phyloP scores from a whole-genome alignment of 768 basidiomycete species.

The Agaricus bisporus region DNA sequence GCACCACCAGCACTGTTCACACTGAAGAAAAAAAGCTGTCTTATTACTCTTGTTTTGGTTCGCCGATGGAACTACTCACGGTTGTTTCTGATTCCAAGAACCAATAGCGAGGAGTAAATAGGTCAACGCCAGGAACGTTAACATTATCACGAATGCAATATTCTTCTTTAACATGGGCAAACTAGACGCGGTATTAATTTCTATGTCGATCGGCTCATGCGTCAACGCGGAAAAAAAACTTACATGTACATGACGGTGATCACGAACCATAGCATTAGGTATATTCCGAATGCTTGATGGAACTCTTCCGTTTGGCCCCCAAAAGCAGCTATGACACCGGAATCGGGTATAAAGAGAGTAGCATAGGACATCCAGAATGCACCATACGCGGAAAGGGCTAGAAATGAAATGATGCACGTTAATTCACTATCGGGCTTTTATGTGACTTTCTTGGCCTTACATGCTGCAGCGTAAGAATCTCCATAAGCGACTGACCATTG shows the following conservation, averaged over 20 bases:
- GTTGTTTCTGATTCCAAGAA: constrained; percentile 21
- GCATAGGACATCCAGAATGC: constrained; percentile 80
- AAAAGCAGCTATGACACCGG: constrained; percentile 53
- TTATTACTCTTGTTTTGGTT: not conserved
- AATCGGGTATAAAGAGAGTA: constrained; percentile 58
- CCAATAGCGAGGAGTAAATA: constrained; percentile 23
- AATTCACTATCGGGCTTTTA: not conserved
- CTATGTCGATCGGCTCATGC: no score
- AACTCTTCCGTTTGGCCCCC: constrained; percentile 30
- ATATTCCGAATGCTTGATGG: constrained; percentile 57
- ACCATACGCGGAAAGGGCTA: constrained; percentile 70
- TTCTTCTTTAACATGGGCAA: constrained; percentile 20
- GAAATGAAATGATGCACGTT: not conserved
- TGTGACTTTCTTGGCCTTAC: constrained; percentile 27
- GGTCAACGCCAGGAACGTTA: constrained; percentile 19
- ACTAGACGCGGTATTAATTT: constrained; percentile 6
- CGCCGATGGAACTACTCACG: constrained; percentile 19
- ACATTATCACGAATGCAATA: constrained; percentile 19
- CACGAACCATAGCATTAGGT: constrained; percentile 61
- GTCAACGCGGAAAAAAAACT: constrained; percentile 17
- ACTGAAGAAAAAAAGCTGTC: constrained; percentile 13
- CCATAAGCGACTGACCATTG: constrained; percentile 71
- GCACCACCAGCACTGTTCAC: constrained; percentile 34
- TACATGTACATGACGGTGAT: constrained; percentile 60
- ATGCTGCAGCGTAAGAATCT: constrained; percentile 61